These are phyloP conservation scores for Cryptosporidium baileyi DNA, from an alignment of 169 alveolate species.

Conservation along the genomic window DNA sequence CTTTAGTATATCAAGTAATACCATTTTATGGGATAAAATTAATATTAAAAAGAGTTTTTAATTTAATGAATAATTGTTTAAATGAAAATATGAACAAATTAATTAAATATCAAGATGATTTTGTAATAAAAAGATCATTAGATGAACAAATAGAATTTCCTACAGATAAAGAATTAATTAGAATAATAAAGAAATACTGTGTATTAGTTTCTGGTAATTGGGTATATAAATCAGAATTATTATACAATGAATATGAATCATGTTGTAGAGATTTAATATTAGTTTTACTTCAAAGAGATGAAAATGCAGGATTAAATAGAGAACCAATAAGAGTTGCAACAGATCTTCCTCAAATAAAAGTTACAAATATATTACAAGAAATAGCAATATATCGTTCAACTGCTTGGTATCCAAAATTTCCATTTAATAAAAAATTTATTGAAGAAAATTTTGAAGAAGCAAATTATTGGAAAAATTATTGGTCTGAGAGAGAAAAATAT, in stretches of 20 bases:
- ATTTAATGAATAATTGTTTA: not conserved
- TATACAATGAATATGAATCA: conserved; percentile 59
- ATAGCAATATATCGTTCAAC: conserved; percentile 55
- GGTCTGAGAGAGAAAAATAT: conserved; percentile 60
- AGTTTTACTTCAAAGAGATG: conserved; percentile 66
- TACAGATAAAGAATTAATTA: conserved; percentile 17
- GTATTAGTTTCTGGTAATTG: conserved; percentile 66
- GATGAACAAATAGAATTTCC: not conserved
- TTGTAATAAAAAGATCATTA: not conserved
- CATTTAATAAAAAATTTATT: conserved; percentile 20
- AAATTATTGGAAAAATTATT: conserved; percentile 52
- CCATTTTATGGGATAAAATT: conserved; percentile 55
- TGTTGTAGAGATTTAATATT: conserved; percentile 64
- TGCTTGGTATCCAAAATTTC: conserved; percentile 68
- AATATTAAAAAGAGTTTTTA: conserved; percentile 15
- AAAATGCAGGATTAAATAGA: conserved; percentile 63
- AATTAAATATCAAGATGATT: not conserved
- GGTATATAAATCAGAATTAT: conserved; percentile 44
- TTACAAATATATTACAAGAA: conserved; percentile 40
- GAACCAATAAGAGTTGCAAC: conserved; percentile 68
- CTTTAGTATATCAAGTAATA: conserved; percentile 59
- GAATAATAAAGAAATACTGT: conserved; percentile 9
- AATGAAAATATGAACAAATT: not conserved
- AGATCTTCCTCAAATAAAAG: conserved; percentile 68
- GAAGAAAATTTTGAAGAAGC: conserved; percentile 51